phyloP scores from a whole-genome alignment of 1,139 yeast genomes.

The Diutina mesorugosa region DNA sequence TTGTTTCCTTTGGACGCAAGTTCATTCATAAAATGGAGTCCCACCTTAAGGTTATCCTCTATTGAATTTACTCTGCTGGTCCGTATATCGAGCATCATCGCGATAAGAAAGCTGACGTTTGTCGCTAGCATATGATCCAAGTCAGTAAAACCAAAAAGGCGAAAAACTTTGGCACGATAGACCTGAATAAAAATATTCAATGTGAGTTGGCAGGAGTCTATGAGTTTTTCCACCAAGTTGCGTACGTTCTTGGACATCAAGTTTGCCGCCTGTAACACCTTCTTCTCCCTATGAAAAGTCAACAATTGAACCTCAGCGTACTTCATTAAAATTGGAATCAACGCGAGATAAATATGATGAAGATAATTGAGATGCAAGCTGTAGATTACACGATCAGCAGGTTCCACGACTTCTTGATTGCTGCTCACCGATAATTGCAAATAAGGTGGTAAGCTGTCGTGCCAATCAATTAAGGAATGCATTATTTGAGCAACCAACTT shows the following conservation, averaged over 20 bases:
- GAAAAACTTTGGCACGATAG: neutral
- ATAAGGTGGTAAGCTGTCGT: neutral
- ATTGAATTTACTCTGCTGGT: neutral
- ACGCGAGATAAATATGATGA: neutral
- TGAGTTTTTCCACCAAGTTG: neutral
- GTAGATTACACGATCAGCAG: neutral
- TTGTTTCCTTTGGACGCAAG: neutral
- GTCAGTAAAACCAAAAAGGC: neutral
- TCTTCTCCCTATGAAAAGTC: neutral
- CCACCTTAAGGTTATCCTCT: neutral
- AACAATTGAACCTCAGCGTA: neutral
- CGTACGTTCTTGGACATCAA: neutral
- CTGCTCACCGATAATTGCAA: neutral
- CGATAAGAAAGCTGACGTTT: neutral
- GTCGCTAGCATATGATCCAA: neutral
- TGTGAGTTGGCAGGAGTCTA: neutral
- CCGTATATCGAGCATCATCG: neutral
- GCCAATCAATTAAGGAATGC: neutral
- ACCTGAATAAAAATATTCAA: neutral
- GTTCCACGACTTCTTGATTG: neutral
- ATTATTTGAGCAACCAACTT: neutral
- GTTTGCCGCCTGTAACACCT: neutral
- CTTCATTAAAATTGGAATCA: neutral
- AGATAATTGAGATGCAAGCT: neutral
- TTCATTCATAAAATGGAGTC: neutral